Base-by-base conservation (phyloP, 257 asterid genomes). In the Penstemon newberryi region DNA sequence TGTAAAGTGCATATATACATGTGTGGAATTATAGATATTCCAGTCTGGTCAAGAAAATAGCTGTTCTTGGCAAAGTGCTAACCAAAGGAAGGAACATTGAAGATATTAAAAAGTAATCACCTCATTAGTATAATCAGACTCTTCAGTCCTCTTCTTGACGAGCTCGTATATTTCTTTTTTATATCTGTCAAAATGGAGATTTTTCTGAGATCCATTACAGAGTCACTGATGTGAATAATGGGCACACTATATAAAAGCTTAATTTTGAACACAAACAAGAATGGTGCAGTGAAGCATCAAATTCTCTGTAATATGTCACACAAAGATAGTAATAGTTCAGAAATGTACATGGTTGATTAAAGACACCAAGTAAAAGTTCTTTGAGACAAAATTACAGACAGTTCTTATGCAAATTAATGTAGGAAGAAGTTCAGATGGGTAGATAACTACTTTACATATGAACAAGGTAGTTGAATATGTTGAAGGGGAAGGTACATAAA, bases 81-180 rank as follows among this genome's bases (percentile, higher is more conserved):
- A 39, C 44, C 56, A 53, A 60, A 50, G 25, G 63, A 65, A 66
- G 15, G 39, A 65, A 52, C 56, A 62, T 5, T 44, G 5, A 18
- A 25, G 33, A 25, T 25, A 25, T 25, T 25, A 58, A 66, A 70
- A 70, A 40, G 40, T 56, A 58, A 72, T 67, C 81, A 91, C 97
- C 97, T 88, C 97, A 72, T 82, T 72, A 36, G 69, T 42, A 54
- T 79, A 67, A 70, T 81, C 96, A 42, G 80, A 74, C 74, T 89
- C 96, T 61, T 83, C 95, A 4, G 85, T 74, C 79, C 86, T 87
- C 84, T 87, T 78, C 87, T 86, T 89, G 68, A 87, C 89, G 37
- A 92, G 96, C 63, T 92, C 96, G 57, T 86, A 92, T 68, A 92
- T 73, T 67, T 89, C 77, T 78, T 80, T 86, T 82, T 92, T 92